phyloP scores from a whole-genome alignment of 352 stramenopile genomes.

The Globisporangium mamillatum region DNA sequence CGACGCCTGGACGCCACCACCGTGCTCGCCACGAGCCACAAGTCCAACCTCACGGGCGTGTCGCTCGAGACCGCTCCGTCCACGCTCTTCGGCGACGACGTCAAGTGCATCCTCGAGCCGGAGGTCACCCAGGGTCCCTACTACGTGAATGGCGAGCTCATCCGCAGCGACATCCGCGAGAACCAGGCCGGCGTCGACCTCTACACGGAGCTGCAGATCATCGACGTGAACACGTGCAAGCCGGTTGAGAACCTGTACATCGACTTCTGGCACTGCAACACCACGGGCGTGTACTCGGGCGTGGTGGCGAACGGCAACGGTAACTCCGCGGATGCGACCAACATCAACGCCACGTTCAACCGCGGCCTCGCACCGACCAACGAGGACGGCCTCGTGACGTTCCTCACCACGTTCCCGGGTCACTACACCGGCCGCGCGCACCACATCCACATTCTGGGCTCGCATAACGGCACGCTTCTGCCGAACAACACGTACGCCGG shows the following conservation, averaged over 20 bases:
- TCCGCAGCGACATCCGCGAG: slow-evolving; percentile 18
- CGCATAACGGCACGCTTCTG: slow-evolving; percentile 10
- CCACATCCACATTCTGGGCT: slow-evolving; percentile 18
- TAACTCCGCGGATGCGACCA: slow-evolving; percentile 1
- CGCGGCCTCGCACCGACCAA: slow-evolving; percentile 10
- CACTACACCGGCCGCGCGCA: slow-evolving; percentile 15
- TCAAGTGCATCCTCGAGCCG: slow-evolving; percentile 18
- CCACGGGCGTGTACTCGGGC: slow-evolving; percentile 17
- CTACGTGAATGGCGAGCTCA: slow-evolving; percentile 16
- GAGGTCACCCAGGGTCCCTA: slow-evolving; percentile 14
- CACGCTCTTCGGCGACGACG: slow-evolving; percentile 6
- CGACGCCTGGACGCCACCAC: slow-evolving; percentile 9
- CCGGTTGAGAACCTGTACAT: slow-evolving; percentile 14
- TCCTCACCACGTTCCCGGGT: slow-evolving; percentile 17
- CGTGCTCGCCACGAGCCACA: slow-evolving; percentile 11
- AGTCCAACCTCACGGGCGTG: slow-evolving; percentile 13
- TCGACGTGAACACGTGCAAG: slow-evolving; percentile 19
- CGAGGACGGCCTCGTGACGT: slow-evolving; percentile 4
- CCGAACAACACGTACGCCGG: slow-evolving; percentile 20
- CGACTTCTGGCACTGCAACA: slow-evolving; percentile 23
- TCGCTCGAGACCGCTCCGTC: not conserved
- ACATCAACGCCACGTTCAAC: slow-evolving; percentile 13
- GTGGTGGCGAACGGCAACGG: slow-evolving; percentile 13
- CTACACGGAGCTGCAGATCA: slow-evolving; percentile 17
- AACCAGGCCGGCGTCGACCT: slow-evolving; percentile 2